Evolutionary conservation across 208 protist species (phyloP).

Genomic region (Angomonas desouzai): DNA sequence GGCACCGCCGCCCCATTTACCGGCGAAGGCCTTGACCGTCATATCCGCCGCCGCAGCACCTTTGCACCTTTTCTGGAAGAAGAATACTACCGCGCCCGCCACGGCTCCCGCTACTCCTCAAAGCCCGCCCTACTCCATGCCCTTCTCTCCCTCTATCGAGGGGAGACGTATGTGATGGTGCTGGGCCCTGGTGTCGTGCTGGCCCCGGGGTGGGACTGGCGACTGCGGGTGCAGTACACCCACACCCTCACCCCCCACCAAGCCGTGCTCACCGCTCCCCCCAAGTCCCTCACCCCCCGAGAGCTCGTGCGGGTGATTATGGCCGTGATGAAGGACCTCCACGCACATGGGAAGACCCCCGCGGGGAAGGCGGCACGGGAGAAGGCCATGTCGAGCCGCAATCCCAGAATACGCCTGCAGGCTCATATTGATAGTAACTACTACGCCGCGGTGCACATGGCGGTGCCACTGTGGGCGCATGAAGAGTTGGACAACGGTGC

Average conservation of each 20-base stretch:
- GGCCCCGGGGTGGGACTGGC: conserved; percentile 27
- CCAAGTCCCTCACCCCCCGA: neutral
- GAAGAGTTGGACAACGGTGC: neutral
- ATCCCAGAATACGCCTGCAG: neutral
- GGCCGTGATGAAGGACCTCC: neutral
- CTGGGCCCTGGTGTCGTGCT: conserved; percentile 19
- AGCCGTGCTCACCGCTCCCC: neutral
- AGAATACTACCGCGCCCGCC: neutral
- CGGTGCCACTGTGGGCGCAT: conserved; percentile 7
- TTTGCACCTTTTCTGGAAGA: neutral
- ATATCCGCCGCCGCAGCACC: neutral
- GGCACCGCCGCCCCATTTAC: neutral
- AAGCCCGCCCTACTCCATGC: conserved; percentile 4
- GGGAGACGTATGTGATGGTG: conserved; percentile 42
- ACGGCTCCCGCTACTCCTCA: neutral
- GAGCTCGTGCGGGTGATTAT: neutral
- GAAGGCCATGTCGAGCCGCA: neutral
- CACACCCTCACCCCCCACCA: conserved; percentile 15
- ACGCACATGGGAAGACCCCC: neutral
- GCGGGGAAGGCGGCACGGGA: neutral
- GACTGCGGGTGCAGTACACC: conserved; percentile 19
- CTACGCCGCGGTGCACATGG: conserved; percentile 7
- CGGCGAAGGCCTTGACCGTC: neutral
- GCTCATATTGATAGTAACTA: conserved; percentile 2
- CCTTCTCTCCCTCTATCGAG: conserved; percentile 30